These are phyloP conservation scores for Coleophoma cylindrospora DNA, from an alignment of 2,329 filamentous ascomycete species.

Conservation along the genomic window DNA sequence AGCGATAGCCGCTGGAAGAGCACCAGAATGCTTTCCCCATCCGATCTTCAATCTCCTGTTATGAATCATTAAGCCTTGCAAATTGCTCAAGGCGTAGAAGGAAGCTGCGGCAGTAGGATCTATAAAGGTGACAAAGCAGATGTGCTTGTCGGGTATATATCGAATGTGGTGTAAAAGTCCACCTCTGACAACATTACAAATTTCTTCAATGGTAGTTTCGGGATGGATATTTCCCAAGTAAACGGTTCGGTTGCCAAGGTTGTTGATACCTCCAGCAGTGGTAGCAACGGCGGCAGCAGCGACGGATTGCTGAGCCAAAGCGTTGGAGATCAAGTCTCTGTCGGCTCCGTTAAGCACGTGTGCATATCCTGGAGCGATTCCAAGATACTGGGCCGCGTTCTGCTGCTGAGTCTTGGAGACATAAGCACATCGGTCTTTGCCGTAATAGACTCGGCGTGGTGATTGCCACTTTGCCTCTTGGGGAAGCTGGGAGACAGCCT, in stretches of 20 bases:
- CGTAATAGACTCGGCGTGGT: conserved; percentile 94
- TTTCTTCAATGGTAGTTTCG: conserved; percentile 98
- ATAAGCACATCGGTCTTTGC: conserved; percentile 96
- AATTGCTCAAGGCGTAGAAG: conserved; percentile 95
- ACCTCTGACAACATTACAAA: conserved; percentile 96
- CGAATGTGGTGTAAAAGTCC: conserved; percentile 96
- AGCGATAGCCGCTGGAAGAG: conserved; percentile 90
- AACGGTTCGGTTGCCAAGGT: conserved; percentile 94
- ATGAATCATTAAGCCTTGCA: conserved; percentile 98
- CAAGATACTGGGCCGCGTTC: conserved; percentile 95
- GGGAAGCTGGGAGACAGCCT: conserved; percentile 92
- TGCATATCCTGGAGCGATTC: conserved; percentile 93
- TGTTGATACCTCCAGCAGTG: conserved; percentile 93
- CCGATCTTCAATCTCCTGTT: conserved; percentile 97
- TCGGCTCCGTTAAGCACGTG: conserved; percentile 95
- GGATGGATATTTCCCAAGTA: conserved; percentile 98
- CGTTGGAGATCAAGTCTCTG: conserved; percentile 92
- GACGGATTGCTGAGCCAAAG: conserved; percentile 94
- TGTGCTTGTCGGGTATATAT: conserved; percentile 99
- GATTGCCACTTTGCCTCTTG: conserved; percentile 97
- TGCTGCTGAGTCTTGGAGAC: conserved; percentile 99
- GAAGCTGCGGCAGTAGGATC: conserved; percentile 96
- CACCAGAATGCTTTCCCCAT: conserved; percentile 98
- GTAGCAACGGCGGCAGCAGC: conserved; percentile 95
- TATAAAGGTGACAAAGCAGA: conserved; percentile 99